Conservation (phyloP, 2,329 filamentous ascomycete genomes). For the Bipolaris zeicola region DNA sequence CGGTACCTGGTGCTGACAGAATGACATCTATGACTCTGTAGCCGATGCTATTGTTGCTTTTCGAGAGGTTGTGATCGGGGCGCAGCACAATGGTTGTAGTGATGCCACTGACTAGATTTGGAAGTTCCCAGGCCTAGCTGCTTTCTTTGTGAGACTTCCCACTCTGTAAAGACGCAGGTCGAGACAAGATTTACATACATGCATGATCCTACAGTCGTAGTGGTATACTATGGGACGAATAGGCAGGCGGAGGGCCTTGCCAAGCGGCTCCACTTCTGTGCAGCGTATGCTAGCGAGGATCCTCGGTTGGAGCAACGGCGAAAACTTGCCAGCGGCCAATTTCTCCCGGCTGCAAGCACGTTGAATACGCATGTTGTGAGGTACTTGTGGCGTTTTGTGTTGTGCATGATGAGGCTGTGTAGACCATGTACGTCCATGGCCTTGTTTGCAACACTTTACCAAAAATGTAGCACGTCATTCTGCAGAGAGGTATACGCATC, state of each 20-base stretch:
- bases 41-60: not conserved
- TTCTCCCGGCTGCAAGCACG: not conserved
- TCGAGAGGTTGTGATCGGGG: not conserved
- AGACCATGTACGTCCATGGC: not conserved
- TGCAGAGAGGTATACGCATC: too few relatives aligned
- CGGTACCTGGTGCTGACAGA: not conserved
- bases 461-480: too few relatives aligned
- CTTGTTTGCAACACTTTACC: too few relatives aligned
- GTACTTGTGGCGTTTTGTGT: not conserved
- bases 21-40: conserved; percentile 13
- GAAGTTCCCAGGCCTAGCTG: not conserved
- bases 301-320: not conserved
- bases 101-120: not conserved
- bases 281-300: not conserved
- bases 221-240: not conserved
- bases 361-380: not conserved
- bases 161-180: not conserved
- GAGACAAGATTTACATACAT: not conserved
- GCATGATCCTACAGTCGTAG: not conserved
- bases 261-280: not conserved
- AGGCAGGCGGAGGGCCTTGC: not conserved
- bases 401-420: not conserved
- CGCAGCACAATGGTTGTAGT: not conserved
- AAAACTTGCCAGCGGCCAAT: not conserved
- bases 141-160: not conserved